Evolutionary conservation across 1,139 yeast genomes (phyloP).

Genomic region (Arxiozyma heterogenica): DNA sequence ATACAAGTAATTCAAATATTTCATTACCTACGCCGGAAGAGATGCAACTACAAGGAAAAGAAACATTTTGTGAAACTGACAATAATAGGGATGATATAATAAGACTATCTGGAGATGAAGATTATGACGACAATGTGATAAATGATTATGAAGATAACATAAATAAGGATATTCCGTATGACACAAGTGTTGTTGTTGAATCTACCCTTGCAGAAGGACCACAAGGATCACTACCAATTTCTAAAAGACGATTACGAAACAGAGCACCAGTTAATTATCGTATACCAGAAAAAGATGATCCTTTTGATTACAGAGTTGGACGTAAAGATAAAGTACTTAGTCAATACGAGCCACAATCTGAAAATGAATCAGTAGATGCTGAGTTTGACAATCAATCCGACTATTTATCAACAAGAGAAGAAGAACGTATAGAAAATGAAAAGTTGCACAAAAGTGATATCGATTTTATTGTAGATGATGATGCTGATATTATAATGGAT

Average conservation of each 20-base stretch:
- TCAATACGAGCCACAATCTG: constrained; percentile 1
- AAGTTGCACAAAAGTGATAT: constrained; percentile 22
- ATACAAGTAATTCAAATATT: not conserved
- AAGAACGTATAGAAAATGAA: constrained; percentile 20
- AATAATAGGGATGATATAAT: not conserved
- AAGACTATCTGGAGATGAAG: constrained; percentile 3
- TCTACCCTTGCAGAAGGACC: not conserved
- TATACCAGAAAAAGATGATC: constrained; percentile 27
- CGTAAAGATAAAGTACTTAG: not conserved
- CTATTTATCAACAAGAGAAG: constrained; percentile 25
- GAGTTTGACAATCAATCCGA: constrained; percentile 28
- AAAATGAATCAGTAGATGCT: constrained; percentile 26
- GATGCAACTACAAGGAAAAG: not conserved
- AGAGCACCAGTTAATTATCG: constrained; percentile 21
- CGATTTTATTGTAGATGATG: constrained; percentile 27
- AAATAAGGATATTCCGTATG: not conserved
- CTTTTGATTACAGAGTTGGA: constrained; percentile 23
- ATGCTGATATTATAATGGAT: constrained; percentile 10
- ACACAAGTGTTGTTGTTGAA: not conserved
- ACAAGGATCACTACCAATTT: constrained; percentile 1
- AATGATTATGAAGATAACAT: not conserved
- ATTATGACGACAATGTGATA: constrained; percentile 6
- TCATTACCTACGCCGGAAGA: constrained; percentile 3
- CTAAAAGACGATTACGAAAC: constrained; percentile 13
- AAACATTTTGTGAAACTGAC: not conserved